Evolutionary conservation across 257 asterid genomes (phyloP), one percentile per base, ranked within the genome.

Genomic region (Solanum phureja): DNA sequence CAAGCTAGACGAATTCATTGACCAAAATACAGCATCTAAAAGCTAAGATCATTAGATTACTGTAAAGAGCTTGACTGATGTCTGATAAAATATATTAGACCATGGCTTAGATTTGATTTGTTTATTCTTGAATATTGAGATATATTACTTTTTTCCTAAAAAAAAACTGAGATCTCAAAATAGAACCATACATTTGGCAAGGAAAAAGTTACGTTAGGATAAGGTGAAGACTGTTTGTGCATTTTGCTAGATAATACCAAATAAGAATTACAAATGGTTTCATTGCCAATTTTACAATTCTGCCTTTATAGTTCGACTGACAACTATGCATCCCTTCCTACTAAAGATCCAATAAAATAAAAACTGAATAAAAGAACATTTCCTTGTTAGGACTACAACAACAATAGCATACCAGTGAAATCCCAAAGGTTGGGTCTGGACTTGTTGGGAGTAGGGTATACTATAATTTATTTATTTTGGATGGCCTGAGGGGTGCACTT

Each of bases 161-260:
- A 31, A 71, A 69, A 24, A 0, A 33, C 0, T 16, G 7, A 72
- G 14, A 33, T 72, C 12, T 33, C 44, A 18, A 72, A 31, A 18
- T 72, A 33, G 44, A 72, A 72, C 44, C 75, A 31, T 69, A 68
- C 38, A 33, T 8, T 16, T 72, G 44, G 44, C 23, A 33, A 3
- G 79, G 42, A 34, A 72, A 33, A 33, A 72, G 21, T 72, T 16
- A 18, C 44, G 0, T 72, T 18, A 34, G 79, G 42, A 72, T 8
- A 72, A 72, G 19, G 38, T 37, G 33, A 37, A 10, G 56, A 75
- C 24, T 11, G 21, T 31, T 71, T 56, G 83, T 69, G 83, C 84
- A 58, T 85, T 34, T 74, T 75, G 87, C 77, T 42, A 86, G 88
- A 83, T 74, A 52, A 68, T 62, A 68, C 85, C 88, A 35, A 38